Conservation (phyloP, 805 yeast genomes). For the Zygotorulaspora florentina region DNA sequence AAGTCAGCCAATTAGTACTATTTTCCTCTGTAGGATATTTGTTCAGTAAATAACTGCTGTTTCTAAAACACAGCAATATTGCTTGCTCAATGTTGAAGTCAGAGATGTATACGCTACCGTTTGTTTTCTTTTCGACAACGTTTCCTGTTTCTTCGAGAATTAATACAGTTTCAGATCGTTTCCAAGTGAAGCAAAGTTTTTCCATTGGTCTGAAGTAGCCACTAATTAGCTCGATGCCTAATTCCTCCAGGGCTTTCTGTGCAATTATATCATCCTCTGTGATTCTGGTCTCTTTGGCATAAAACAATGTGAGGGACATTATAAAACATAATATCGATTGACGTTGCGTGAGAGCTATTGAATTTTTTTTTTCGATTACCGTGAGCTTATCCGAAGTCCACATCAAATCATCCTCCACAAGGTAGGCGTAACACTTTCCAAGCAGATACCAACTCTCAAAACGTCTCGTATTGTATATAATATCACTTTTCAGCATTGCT, state of each 20-base stretch:
- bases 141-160: conserved; percentile 19
- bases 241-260: conserved; percentile 19
- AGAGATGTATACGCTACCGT: conserved; percentile 20
- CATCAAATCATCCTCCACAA: conserved; percentile 86
- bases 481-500: conserved; percentile 58
- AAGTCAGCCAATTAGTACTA: conserved; percentile 53
- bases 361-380: conserved; percentile 52
- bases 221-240: conserved; percentile 39
- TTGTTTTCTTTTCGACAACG: conserved; percentile 10
- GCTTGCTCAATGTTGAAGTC: conserved; percentile 31
- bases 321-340: conserved; percentile 67
- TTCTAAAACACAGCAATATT: conserved; percentile 24
- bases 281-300: not conserved
- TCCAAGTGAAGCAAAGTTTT: conserved; percentile 48
- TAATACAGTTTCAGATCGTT: conserved; percentile 14
- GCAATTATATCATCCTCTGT: conserved; percentile 19
- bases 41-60: conserved; percentile 23
- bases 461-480: conserved; percentile 60
- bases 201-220: conserved; percentile 63
- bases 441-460: conserved; percentile 83
- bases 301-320: conserved; percentile 46
- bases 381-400: conserved; percentile 87
- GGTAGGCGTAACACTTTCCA: conserved; percentile 71
- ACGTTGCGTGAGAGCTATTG: conserved; percentile 62
- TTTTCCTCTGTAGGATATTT: conserved; percentile 22